A percentile compares a stretch with the other conserved stretches of the same genome.
Evolutionary conservation across 257 asterid species (phyloP).

Genomic region (Coffea canephora): DNA sequence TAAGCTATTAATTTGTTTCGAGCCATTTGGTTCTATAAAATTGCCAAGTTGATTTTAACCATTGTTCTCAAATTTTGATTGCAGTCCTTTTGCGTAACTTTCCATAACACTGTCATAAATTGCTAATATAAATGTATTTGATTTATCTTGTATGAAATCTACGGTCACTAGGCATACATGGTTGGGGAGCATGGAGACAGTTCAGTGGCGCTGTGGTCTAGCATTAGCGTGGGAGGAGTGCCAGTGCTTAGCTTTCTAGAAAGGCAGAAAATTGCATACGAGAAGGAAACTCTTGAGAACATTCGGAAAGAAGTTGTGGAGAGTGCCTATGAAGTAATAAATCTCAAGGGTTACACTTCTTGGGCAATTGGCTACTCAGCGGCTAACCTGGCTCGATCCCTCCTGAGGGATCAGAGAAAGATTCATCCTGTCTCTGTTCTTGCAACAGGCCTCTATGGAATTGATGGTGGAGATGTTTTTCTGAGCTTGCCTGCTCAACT

Average conservation of each 20-base stretch:
- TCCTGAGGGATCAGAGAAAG: constrained; percentile 72
- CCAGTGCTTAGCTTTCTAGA: constrained; percentile 64
- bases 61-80: background rate
- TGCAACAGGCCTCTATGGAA: constrained; percentile 65
- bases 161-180: constrained; percentile 60
- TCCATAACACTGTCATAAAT: no score
- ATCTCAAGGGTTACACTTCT: constrained; percentile 84
- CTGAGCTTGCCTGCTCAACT: constrained; percentile 88
- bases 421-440: constrained; percentile 86
- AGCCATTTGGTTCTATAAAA: no score
- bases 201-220: constrained; percentile 91
- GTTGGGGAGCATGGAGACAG: constrained; percentile 94
- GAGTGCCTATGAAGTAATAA: constrained; percentile 79
- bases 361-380: constrained; percentile 96
- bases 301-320: constrained; percentile 73
- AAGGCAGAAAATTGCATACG: constrained; percentile 66
- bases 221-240: constrained; percentile 90
- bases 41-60: no score
- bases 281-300: constrained; percentile 60
- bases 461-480: constrained; percentile 64
- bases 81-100: background rate
- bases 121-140: no score
- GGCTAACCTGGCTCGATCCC: constrained; percentile 67
- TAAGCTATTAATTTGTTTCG: no score
- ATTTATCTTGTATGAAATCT: background rate